These are phyloP conservation scores for Artemisia argyi DNA, from an alignment of 129 eudicot species.

Conservation along the genomic window DNA sequence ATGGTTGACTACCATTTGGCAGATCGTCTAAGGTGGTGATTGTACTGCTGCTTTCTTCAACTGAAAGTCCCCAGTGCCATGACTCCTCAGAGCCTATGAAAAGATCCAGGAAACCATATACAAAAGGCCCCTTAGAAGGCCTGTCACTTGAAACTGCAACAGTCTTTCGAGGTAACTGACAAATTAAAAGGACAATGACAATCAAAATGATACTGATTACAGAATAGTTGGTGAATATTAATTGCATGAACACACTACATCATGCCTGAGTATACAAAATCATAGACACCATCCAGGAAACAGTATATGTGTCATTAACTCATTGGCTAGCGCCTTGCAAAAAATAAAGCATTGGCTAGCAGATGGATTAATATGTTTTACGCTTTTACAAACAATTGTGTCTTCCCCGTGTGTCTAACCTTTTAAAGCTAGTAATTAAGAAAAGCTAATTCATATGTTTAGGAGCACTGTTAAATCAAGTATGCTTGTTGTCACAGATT, in stretches of 20 bases:
- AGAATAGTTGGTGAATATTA: neutral
- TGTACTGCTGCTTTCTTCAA: conserved; percentile 49
- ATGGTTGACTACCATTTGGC: conserved; percentile 25
- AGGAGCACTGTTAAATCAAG: neutral
- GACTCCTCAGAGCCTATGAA: conserved; percentile 93
- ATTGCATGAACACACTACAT: neutral
- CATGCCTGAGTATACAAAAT: conserved; percentile 3
- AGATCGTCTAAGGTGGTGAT: conserved; percentile 30
- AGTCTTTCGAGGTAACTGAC: conserved; percentile 42
- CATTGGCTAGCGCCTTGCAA: neutral
- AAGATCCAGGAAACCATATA: conserved; percentile 79
- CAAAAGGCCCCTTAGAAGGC: conserved; percentile 62
- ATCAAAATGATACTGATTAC: conserved; percentile 2
- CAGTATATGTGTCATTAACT: neutral
- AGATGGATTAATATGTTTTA: neutral
- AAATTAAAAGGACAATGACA: neutral
- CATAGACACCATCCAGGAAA: neutral
- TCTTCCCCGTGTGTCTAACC: neutral
- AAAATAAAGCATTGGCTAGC: too few relatives aligned
- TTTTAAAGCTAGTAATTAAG: neutral
- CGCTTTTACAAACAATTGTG: neutral
- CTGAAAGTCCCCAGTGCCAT: conserved; percentile 76
- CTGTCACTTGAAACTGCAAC: conserved; percentile 40
- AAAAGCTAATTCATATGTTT: conserved; percentile 7
- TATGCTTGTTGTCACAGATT: conserved; percentile 4